Evolutionary conservation across 2,329 filamentous ascomycete genomes (phyloP).

Genomic region (Aspergillus pseudoterreus): DNA sequence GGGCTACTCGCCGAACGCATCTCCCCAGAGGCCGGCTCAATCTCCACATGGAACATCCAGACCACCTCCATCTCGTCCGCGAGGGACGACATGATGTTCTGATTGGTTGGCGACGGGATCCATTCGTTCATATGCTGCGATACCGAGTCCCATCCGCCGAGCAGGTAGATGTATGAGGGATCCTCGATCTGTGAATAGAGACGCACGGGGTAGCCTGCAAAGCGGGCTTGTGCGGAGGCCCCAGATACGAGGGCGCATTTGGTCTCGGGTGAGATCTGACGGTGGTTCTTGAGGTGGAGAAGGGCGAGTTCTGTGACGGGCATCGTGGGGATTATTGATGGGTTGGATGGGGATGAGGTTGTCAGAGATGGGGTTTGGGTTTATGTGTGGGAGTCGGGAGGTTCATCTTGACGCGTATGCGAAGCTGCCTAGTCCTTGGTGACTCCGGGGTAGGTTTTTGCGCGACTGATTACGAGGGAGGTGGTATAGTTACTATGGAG

Average conservation of each 20-base stretch:
- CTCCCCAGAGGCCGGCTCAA: slow-evolving; percentile 24
- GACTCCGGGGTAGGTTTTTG: no score
- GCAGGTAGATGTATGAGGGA: slow-evolving; percentile 39
- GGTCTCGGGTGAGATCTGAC: slow-evolving; percentile 19
- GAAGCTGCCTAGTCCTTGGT: no score
- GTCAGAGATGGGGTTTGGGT: no score
- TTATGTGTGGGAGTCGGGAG: no score
- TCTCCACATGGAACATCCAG: slow-evolving; percentile 42
- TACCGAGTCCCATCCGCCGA: slow-evolving; percentile 46
- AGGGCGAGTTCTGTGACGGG: slow-evolving; percentile 45
- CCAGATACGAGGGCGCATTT: slow-evolving; percentile 30
- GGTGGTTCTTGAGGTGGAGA: slow-evolving; percentile 30
- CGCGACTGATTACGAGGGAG: no score
- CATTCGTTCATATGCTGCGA: slow-evolving; percentile 41
- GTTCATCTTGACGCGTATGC: no score
- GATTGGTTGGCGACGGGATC: slow-evolving; percentile 42
- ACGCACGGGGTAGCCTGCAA: slow-evolving; percentile 34
- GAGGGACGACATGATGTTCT: slow-evolving; percentile 34
- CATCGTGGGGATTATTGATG: neutral
- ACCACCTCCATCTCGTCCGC: slow-evolving; percentile 37
- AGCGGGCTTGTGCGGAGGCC: slow-evolving; percentile 34
- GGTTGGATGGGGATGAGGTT: neutral
- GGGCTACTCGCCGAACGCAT: slow-evolving; percentile 10
- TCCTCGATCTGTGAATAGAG: slow-evolving; percentile 46
- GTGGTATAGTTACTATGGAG: no score